Conservation (phyloP, 2,329 filamentous ascomycete species). For the Sclerotinia minor region DNA sequence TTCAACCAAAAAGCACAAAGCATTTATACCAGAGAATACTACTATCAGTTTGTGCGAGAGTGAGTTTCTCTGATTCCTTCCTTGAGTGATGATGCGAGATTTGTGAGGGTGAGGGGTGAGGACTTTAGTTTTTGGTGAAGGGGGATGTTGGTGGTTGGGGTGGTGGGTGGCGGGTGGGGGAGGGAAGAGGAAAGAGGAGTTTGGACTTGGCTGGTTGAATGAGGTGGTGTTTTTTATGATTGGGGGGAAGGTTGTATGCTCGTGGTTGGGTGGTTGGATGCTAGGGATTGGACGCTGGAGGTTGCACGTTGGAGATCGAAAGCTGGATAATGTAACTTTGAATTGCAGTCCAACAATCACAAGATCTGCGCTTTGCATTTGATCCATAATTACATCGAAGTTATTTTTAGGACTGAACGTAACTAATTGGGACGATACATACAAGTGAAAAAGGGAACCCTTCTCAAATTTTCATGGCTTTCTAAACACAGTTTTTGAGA, state of each 20-base stretch:
- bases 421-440: too few relatives aligned
- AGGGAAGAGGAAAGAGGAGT: neutral
- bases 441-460: neutral
- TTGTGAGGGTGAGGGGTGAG: neutral
- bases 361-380: too few relatives aligned
- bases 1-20: neutral
- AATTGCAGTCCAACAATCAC: too few relatives aligned
- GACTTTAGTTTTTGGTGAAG: neutral
- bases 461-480: neutral
- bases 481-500: fast-evolving
- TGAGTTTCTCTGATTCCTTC: neutral
- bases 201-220: neutral
- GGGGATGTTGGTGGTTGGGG: too few relatives aligned
- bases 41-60: neutral
- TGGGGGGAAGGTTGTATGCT: too few relatives aligned
- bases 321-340: too few relatives aligned
- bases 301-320: too few relatives aligned
- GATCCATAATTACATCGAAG: too few relatives aligned
- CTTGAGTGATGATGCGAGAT: neutral
- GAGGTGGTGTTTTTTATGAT: neutral
- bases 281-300: neutral
- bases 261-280: neutral
- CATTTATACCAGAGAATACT: neutral
- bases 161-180: too few relatives aligned
- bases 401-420: too few relatives aligned